Base-by-base conservation (phyloP, 2,329 filamentous ascomycete species). In the Cladobotryum protrusum region DNA sequence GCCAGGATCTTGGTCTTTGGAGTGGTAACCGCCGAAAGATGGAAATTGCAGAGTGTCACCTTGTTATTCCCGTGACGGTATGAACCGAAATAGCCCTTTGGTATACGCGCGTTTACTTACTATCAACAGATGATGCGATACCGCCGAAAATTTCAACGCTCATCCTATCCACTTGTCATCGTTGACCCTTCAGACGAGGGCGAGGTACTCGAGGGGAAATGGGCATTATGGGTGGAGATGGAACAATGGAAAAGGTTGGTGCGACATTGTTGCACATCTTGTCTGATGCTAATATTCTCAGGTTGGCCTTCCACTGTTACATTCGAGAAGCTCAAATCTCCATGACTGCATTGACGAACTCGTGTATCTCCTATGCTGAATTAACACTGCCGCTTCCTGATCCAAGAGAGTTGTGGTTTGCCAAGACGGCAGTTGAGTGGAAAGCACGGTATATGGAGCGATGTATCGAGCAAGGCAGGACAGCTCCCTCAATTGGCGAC, bases 351-450 rank as follows among this genome's bases (percentile, higher is more conserved):
- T 71, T 86, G 48, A 81, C 78, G 18, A 83, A 78, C 52, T 82
- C 83, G 0, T 69, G 81, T 17, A 79, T 88, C 55, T 85, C 84
- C 0, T 89, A 87, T 58, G 75, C 82, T 0, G 86, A 89, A 58
- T 67, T 89, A 44, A 79, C 79, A 4, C 67, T 88, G 3, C 83
- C 84, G 1, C 64, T 89, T 0, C 85, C 86, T 0, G 78, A 78
- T 52, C 70, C 79, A 0, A 73, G 76, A 48, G 72, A 77, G 12
- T 63, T 89, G 2, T 90, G 86, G 86, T 74, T 79, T 43, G 85
- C 86, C 2, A 74, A 75, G 29, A 76, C 76, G 0, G 82, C 85
- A 2, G 60, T 69, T 15, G 77, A 82, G 53, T 89, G 86, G 85
- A 86, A 85, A 61, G 63, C 69, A 7, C 68, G 75, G 1, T 86